Conservation (phyloP, 2,329 filamentous ascomycete genomes). For the Allantophomopsis cytisporea region DNA sequence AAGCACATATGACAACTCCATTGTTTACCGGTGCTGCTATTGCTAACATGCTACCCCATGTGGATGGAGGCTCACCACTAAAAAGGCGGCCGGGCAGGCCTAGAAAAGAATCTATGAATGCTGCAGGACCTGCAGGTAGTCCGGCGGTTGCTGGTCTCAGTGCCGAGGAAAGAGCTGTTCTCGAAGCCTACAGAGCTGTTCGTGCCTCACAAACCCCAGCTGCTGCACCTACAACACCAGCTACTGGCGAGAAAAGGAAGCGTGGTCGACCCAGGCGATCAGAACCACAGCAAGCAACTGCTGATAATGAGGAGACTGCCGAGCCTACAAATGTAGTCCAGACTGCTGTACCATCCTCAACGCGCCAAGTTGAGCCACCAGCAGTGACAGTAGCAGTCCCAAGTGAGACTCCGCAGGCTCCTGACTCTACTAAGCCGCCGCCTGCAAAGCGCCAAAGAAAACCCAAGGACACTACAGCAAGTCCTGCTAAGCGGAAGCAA, state of each 20-base stretch:
- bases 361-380: no score
- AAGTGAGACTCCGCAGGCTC: constrained; percentile 10
- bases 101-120: not conserved
- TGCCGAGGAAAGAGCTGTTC: constrained; percentile 17
- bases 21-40: not conserved
- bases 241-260: constrained; percentile 1
- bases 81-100: not conserved
- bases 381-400: no score
- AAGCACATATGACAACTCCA: not conserved
- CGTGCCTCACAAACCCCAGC: constrained; percentile 8
- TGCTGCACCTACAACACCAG: not conserved
- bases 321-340: not conserved
- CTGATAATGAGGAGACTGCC: not conserved
- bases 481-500: constrained; percentile 9
- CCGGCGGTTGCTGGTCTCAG: constrained; percentile 13
- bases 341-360: not conserved
- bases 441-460: constrained; percentile 25
- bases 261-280: not conserved
- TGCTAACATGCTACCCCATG: not conserved
- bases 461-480: constrained; percentile 15
- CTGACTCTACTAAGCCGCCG: constrained; percentile 12
- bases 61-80: constrained; percentile 1
- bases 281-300: no score
- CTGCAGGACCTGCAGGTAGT: not conserved
- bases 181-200: constrained; percentile 16